These are phyloP conservation scores for Podosphaera aphanis DNA, from an alignment of 2,329 filamentous ascomycete species.

Conservation along the genomic window DNA sequence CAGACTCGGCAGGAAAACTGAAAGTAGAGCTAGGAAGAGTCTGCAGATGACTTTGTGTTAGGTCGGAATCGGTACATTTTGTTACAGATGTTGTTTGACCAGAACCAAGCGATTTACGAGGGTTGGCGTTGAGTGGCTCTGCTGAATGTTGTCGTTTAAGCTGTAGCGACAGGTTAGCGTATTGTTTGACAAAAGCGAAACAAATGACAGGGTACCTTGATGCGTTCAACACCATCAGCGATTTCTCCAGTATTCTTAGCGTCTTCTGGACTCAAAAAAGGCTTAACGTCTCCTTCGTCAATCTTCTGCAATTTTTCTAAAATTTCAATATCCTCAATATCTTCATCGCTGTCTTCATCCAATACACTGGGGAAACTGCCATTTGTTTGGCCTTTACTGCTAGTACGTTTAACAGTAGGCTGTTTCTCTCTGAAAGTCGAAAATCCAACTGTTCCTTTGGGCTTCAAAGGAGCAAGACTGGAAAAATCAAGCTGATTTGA, in stretches of 20 bases:
- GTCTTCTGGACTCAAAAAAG: constrained; percentile 45
- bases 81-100: constrained; percentile 21
- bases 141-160: constrained; percentile 61
- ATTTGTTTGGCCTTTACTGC: constrained; percentile 37
- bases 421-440: constrained; percentile 61
- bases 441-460: constrained; percentile 74
- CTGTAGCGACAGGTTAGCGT: constrained; percentile 23
- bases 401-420: constrained; percentile 31
- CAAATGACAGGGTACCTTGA: constrained; percentile 34
- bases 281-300: constrained; percentile 30
- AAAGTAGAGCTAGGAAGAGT: constrained; percentile 18
- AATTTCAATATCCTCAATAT: constrained; percentile 42
- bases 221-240: constrained; percentile 59
- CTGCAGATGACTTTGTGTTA: constrained; percentile 15
- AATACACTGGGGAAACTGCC: constrained; percentile 19
- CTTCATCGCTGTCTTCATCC: constrained; percentile 25
- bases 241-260: constrained; percentile 49
- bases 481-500: constrained; percentile 71
- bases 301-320: constrained; percentile 41
- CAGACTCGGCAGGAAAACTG: constrained; percentile 22
- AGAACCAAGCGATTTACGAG: constrained; percentile 24
- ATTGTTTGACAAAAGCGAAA: neutral
- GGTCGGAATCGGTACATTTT: constrained; percentile 19
- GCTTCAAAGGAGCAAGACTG: constrained; percentile 60
- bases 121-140: constrained; percentile 32